Conservation (phyloP, 1,284 basidiomycete species). For the Austroboletus niveus region DNA sequence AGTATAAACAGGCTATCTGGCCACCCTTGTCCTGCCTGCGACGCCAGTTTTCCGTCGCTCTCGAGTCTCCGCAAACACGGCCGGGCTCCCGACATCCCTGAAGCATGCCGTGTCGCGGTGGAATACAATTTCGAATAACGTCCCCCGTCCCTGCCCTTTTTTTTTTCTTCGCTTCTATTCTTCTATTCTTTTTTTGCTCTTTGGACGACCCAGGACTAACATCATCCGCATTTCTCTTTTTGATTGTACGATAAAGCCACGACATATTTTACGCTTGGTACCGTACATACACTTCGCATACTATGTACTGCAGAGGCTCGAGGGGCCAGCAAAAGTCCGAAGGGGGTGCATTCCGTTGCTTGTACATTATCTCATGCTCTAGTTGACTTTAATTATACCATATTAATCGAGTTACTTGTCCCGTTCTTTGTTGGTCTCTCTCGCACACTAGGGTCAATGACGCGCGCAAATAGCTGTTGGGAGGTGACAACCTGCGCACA, state of each 20-base stretch:
- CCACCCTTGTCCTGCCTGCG: constrained; percentile 67
- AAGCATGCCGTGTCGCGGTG: constrained; percentile 70
- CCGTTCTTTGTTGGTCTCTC: neutral
- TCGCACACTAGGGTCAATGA: neutral
- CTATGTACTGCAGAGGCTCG: constrained; percentile 11
- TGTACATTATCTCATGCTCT: constrained; percentile 31
- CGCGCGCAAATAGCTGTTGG: neutral
- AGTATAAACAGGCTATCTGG: constrained; percentile 30
- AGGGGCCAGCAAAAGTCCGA: constrained; percentile 2
- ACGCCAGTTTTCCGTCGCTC: constrained; percentile 57
- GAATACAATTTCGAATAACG: constrained; percentile 65
- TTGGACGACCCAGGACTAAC: constrained; percentile 20
- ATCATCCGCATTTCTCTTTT: constrained; percentile 19
- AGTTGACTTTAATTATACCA: constrained; percentile 34
- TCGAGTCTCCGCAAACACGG: constrained; percentile 61
- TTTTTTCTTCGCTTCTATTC: neutral
- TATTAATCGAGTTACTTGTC: constrained; percentile 29
- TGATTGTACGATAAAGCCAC: constrained; percentile 33
- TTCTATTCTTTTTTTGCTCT: neutral
- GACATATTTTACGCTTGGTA: constrained; percentile 25
- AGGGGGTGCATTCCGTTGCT: constrained; percentile 17
- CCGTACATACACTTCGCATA: constrained; percentile 31
- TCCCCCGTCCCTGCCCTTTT: neutral
- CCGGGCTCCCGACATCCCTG: constrained; percentile 46
- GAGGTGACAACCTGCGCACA: neutral